A percentile compares a stretch with the other conserved stretches of the same genome.
Evolutionary conservation across 1,284 basidiomycete genomes (phyloP).

Genomic region (Microbotryomycetes sp.): DNA sequence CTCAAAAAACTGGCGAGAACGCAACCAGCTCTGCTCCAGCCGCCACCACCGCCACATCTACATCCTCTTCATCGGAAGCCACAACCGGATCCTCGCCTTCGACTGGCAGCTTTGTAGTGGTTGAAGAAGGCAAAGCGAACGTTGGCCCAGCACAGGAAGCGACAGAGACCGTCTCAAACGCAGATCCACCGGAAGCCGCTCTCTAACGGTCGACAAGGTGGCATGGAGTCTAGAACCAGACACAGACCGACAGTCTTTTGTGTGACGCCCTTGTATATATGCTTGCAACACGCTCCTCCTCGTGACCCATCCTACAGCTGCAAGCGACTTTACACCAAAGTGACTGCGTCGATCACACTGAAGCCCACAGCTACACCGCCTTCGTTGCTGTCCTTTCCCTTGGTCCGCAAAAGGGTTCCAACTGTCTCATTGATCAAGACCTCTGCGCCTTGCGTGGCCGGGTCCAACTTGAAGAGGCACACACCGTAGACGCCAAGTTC

Average conservation of each 20-base stretch:
- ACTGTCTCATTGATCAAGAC: conserved; percentile 55
- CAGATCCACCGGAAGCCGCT: conserved; percentile 4
- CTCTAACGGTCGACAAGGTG: too few relatives aligned
- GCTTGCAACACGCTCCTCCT: too few relatives aligned
- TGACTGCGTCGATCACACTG: conserved; percentile 73
- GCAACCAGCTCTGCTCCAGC: neutral
- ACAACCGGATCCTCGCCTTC: neutral
- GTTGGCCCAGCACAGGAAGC: neutral
- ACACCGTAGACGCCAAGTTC: conserved; percentile 92
- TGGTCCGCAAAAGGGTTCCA: conserved; percentile 87
- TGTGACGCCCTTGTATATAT: too few relatives aligned
- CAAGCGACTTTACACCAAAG: conserved; percentile 52
- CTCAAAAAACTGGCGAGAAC: neutral
- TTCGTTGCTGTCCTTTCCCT: conserved; percentile 86
- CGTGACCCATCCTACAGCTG: neutral
- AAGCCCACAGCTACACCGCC: conserved; percentile 90
- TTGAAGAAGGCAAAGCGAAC: neutral
- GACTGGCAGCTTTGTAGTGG: conserved; percentile 1
- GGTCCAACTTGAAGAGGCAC: conserved; percentile 59
- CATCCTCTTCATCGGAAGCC: neutral
- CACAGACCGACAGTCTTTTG: too few relatives aligned
- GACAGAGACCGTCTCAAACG: neutral
- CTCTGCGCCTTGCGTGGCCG: conserved; percentile 34
- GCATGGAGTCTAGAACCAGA: too few relatives aligned
- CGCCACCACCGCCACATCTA: neutral